Percentiles rank a stretch among this genome's conserved stretches.
Conservation (phyloP, 352 stramenopile species). For the Thraustochytrium striatum region DNA sequence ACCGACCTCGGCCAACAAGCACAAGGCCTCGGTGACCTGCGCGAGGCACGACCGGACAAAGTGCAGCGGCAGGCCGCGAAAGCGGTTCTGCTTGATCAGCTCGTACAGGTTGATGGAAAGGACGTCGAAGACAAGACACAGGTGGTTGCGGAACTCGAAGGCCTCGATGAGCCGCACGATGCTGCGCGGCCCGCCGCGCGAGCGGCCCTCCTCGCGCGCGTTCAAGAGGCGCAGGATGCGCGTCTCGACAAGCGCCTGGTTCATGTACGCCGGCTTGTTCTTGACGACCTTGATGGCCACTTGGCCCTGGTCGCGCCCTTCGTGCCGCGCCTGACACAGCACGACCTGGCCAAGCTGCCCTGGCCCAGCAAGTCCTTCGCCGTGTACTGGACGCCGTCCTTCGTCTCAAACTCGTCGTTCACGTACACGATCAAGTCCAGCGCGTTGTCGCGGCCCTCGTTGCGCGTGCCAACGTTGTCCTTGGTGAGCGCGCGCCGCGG, state of each 20-base stretch:
- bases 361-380: constrained; percentile 88
- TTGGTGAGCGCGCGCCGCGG: constrained; percentile 44
- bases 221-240: constrained; percentile 81
- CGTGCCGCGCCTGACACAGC: constrained; percentile 69
- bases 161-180: constrained; percentile 80
- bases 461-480: constrained; percentile 57
- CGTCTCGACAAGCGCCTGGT: constrained; percentile 89
- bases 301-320: constrained; percentile 79
- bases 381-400: constrained; percentile 66
- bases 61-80: constrained; percentile 79
- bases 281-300: constrained; percentile 96
- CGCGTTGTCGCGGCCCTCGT: constrained; percentile 90
- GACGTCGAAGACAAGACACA: constrained; percentile 94
- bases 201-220: constrained; percentile 54
- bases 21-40: constrained; percentile 82
- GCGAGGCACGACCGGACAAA: constrained; percentile 90
- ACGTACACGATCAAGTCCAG: constrained; percentile 91
- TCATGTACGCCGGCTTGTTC: constrained; percentile 38
- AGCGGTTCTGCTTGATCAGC: constrained; percentile 61
- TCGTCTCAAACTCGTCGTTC: constrained; percentile 83
- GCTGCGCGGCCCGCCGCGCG: constrained; percentile 59
- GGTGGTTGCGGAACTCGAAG: constrained; percentile 86
- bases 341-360: constrained; percentile 98
- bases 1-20: constrained; percentile 54
- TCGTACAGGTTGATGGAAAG: constrained; percentile 93